Evolutionary conservation across 352 stramenopile species (phyloP).

Genomic region (Phytopythium cucurbitacearum): DNA sequence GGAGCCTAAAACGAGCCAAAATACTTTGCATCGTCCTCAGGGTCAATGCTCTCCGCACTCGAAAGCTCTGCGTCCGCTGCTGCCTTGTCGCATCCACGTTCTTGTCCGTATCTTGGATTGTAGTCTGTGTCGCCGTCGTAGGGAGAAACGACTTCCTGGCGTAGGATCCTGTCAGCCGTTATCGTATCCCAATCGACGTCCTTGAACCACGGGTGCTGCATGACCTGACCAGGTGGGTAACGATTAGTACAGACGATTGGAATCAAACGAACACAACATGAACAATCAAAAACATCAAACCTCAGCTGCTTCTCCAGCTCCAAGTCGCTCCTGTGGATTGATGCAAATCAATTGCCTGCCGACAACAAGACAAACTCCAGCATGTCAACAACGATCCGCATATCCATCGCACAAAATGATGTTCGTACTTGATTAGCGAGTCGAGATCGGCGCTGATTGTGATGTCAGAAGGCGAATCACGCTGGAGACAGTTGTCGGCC

Average conservation of each 20-base stretch:
- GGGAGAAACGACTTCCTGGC: constrained; percentile 7
- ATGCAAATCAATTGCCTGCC: constrained; percentile 22
- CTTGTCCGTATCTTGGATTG: constrained; percentile 6
- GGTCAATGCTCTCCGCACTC: constrained; percentile 71
- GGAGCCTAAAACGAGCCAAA: constrained; percentile 60
- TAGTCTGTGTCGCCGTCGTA: constrained; percentile 39
- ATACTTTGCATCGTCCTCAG: constrained; percentile 60
- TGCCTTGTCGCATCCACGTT: not conserved
- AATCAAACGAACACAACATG: not conserved
- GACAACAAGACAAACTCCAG: constrained; percentile 9
- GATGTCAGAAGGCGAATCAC: too few species aligned
- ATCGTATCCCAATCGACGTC: constrained; percentile 46
- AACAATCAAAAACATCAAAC: constrained; percentile 10
- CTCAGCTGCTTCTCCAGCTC: constrained; percentile 23
- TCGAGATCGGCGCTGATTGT: constrained; percentile 13
- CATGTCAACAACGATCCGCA: not conserved
- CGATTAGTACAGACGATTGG: not conserved
- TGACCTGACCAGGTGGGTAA: constrained; percentile 24
- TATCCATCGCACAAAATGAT: not conserved
- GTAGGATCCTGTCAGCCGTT: constrained; percentile 7
- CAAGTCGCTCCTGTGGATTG: constrained; percentile 39
- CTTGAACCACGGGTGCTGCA: constrained; percentile 58
- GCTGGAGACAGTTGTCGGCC: not conserved
- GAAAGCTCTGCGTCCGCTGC: constrained; percentile 12
- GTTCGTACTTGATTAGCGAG: constrained; percentile 25